Evolutionary conservation across 106 monocot species (phyloP), one percentile per base, ranked within the genome.

Genomic region (Dendrobium chrysotoxum): DNA sequence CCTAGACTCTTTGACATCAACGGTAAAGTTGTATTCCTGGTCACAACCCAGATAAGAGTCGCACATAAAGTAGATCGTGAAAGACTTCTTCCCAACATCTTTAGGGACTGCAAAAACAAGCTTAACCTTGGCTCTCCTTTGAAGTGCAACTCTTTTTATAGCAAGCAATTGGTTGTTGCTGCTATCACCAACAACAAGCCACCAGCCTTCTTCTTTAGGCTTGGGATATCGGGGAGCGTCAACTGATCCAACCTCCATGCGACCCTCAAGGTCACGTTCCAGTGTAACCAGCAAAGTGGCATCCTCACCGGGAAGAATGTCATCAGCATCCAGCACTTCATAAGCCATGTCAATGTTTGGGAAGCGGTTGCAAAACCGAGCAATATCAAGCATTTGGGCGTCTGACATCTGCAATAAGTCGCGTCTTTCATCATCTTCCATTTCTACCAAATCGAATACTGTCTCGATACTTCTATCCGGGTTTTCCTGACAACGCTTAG

Each of bases 171-270:
- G 97, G 78, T 99, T 95, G 45, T 77, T 89, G 40, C 71, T 73
- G 21, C 80, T 81, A 67, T 99, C 99, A 8, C 93, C 99, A 8
- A 95, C 93, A 40, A 99, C 99, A 71, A 99, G 86, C 99, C 99
- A 99, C 99, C 99, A 99, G 0, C 99, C 99, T 86, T 99, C 99
- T 77, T 99, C 99, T 81, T 99, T 99, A 6, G 83, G 28, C 68
- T 95, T 99, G 7, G 95, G 95, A 58, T 61, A 99, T 80, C 28
- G 86, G 10, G 88, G 88, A 21, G 95, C 90, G 81, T 95, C 88
- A 17, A 99, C 95, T 15, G 85, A 88, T 5, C 95, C 95, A 7
- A 93, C 87, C 84, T 97, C 97, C 28, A 83, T 10, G 0, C 82
- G 84, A 0, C 88, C 93, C 45, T 93, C 88, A 28, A 92, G 53